These are phyloP conservation scores for Styphnolobium japonicum DNA, from an alignment of 306 rosid genomes.

Conservation along the genomic window DNA sequence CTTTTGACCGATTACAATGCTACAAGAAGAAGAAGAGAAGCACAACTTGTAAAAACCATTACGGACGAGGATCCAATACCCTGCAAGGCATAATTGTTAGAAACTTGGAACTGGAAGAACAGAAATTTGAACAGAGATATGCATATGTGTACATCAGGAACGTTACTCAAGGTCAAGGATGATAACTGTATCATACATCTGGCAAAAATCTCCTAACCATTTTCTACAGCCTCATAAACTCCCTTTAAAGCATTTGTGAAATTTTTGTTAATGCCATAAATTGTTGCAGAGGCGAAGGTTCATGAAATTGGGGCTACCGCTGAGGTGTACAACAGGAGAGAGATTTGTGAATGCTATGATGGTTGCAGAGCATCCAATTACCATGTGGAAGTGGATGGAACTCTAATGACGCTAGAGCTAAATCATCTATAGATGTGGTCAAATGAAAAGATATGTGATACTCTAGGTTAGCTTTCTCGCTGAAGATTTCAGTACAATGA, in stretches of 20 bases:
- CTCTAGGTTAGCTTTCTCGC: background rate
- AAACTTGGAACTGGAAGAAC: background rate
- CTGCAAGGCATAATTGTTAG: constrained; percentile 39
- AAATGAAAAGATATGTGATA: background rate
- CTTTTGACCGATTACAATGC: constrained; percentile 17
- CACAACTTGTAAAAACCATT: constrained; percentile 53
- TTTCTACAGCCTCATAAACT: too few relatives aligned
- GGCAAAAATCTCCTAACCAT: too few relatives aligned
- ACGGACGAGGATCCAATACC: constrained; percentile 46
- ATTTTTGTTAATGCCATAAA: background rate
- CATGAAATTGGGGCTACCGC: background rate
- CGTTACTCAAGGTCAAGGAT: too few relatives aligned
- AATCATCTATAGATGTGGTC: background rate
- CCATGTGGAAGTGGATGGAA: background rate
- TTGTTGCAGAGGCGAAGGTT: background rate
- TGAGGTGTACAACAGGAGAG: too few relatives aligned
- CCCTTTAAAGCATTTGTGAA: too few relatives aligned
- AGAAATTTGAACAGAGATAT: background rate
- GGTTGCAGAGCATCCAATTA: background rate
- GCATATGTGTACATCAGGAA: background rate
- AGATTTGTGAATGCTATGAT: too few relatives aligned
- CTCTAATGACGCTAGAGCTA: background rate
- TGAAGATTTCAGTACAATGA: too few relatives aligned
- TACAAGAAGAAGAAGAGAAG: constrained; percentile 47
- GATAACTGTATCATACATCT: too few relatives aligned